Base-by-base conservation (phyloP, 805 yeast species). In the Trichomonascus vanleenenianus region DNA sequence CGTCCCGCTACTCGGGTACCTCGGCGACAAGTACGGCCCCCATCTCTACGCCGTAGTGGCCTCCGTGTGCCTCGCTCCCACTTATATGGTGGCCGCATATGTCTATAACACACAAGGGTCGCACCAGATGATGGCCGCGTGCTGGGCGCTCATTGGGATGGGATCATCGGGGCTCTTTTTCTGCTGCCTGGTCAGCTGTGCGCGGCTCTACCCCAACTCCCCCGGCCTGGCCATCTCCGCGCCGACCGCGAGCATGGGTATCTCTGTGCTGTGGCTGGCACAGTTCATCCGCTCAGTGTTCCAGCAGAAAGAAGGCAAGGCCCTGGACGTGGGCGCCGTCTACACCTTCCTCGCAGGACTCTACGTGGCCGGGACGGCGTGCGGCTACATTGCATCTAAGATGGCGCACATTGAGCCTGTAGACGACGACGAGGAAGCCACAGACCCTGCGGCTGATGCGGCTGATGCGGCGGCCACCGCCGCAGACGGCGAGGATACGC, bases 171-270 rank as follows among this genome's bases (percentile, higher is more conserved):
- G 68, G 14, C 52, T 64, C 38, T 69, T 63, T 45, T 56, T 68
- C 27, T 51, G 61, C 8, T 57, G 64, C 2, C 44, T 62, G n/a
- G 59, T 59, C n/a, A 83, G 94, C 1, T 86, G 96, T 65, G 94
- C 96, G 2, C 80, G 84, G 56, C 75, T 88, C n/a, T 85, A 79
- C 57, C 94, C 95, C 0, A 68, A 76, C 34, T 71, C 73, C 40
- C 85, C 86, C 48, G 83, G 95, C 2, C 63, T 91, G 45, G 84
- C 95, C 30, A 86, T 91, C 38, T 83, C 94, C 44, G 73, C 84
- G 39, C 98, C 98, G 0, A 89, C 91, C 2, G 77, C 95, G 0
- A 83, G 83, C 51, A 89, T 83, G 62, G 98, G 97, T 1, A 57
- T 87, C 27, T 83, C 95, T 3, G 76, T 95, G 1, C 67, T 93